Evolutionary conservation across 2,329 filamentous ascomycete genomes (phyloP).

Genomic region (Alternaria dauci): DNA sequence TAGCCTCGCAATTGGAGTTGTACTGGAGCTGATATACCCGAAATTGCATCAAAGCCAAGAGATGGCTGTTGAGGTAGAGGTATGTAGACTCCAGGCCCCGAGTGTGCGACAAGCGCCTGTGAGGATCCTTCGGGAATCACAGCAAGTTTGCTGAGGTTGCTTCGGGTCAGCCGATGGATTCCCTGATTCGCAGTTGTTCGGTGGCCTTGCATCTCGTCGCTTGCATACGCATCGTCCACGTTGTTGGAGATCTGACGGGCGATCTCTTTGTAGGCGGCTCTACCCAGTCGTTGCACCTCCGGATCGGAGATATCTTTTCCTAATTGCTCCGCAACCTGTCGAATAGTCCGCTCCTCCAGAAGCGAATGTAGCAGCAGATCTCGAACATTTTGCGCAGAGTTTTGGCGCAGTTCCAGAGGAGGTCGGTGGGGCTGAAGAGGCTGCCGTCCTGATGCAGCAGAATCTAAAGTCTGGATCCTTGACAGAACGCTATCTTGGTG

Average conservation of each 20-base stretch:
- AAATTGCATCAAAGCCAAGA: slow-evolving; percentile 20
- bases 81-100: slow-evolving; percentile 12
- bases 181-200: slow-evolving; percentile 50
- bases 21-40: slow-evolving; percentile 25
- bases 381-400: slow-evolving; percentile 38
- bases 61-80: slow-evolving; percentile 23
- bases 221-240: slow-evolving; percentile 50
- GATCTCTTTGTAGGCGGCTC: slow-evolving; percentile 51
- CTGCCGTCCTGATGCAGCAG: slow-evolving; percentile 27
- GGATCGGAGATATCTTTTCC: slow-evolving; percentile 44
- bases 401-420: slow-evolving; percentile 27
- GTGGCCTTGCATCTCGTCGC: slow-evolving; percentile 48
- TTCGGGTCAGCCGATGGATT: slow-evolving; percentile 43
- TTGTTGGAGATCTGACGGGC: slow-evolving; percentile 50
- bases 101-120: slow-evolving; percentile 34
- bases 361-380: slow-evolving; percentile 56
- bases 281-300: slow-evolving; percentile 49
- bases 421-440: slow-evolving; percentile 18
- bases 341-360: slow-evolving; percentile 55
- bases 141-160: slow-evolving; percentile 35
- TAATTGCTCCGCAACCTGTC: slow-evolving; percentile 50
- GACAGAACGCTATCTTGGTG: slow-evolving; percentile 34
- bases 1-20: slow-evolving; percentile 37
- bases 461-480: slow-evolving; percentile 41
- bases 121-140: slow-evolving; percentile 31